Conservation (phyloP, 2,329 filamentous ascomycete species). For the Colletotrichum theobromicola region DNA sequence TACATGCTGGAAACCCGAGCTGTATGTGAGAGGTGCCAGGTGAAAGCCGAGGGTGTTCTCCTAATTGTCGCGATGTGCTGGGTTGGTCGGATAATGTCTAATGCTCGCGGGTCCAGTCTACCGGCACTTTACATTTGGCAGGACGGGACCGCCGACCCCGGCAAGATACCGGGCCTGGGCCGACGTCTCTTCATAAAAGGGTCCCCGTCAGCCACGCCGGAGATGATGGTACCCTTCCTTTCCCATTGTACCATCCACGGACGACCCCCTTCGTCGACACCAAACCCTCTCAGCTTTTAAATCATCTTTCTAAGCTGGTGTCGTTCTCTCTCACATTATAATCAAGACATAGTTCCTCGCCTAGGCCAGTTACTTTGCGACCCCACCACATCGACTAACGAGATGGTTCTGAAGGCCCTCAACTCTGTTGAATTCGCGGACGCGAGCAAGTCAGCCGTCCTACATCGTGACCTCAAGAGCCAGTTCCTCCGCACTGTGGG, state of each 20-base stretch:
- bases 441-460: slow-evolving; percentile 5
- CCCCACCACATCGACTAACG: not conserved
- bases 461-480: slow-evolving; percentile 3
- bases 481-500: slow-evolving; percentile 4
- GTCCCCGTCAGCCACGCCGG: not conserved
- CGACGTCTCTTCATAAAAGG: not conserved
- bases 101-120: not conserved
- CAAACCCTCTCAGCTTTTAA: not conserved
- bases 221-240: not conserved
- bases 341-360: not conserved
- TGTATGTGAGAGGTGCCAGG: not conserved
- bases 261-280: not conserved
- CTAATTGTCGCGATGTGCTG: not conserved
- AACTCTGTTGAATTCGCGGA: not conserved
- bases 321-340: not conserved
- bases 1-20: not conserved
- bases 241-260: not conserved
- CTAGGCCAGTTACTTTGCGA: not conserved
- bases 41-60: not conserved
- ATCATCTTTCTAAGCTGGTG: not conserved
- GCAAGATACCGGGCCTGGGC: not conserved
- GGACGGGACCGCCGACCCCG: not conserved
- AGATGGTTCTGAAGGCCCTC: not conserved
- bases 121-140: not conserved
- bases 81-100: not conserved